Evolutionary conservation across 805 yeast species (phyloP).

Genomic region (Kockiozyma suomiensis): DNA sequence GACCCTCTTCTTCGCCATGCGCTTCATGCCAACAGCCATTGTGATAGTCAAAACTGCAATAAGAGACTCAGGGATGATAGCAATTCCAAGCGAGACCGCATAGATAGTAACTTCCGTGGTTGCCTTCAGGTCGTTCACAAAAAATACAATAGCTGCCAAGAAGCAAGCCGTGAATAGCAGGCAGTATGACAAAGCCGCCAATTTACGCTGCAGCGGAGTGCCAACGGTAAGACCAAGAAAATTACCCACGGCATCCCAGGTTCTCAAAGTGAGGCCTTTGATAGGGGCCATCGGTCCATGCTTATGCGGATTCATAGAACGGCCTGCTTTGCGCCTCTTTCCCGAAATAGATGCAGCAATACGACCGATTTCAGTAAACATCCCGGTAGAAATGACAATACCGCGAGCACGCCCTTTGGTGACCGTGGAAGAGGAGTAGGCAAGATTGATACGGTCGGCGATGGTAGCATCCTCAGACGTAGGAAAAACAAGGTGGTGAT

Average conservation of each 20-base stretch:
- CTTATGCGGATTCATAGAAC: conserved; percentile 27
- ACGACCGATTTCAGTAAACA: conserved; percentile 71
- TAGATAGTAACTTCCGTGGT: conserved; percentile 80
- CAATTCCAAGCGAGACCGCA: conserved; percentile 81
- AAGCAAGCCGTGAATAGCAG: conserved; percentile 78
- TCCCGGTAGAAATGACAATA: conserved; percentile 67
- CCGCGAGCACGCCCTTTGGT: conserved; percentile 77
- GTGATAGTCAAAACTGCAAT: conserved; percentile 83
- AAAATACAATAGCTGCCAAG: conserved; percentile 86
- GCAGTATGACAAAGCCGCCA: conserved; percentile 74
- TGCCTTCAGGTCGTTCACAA: conserved; percentile 74
- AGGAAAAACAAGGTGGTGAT: conserved; percentile 48
- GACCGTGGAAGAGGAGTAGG: conserved; percentile 66
- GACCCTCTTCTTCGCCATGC: conserved; percentile 68
- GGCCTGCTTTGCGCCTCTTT: conserved; percentile 23
- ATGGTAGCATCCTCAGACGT: conserved; percentile 52
- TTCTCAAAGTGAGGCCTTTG: conserved; percentile 52
- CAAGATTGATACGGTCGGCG: conserved; percentile 76
- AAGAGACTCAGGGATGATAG: conserved; percentile 81
- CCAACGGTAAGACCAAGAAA: conserved; percentile 77
- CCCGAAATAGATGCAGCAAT: conserved; percentile 53
- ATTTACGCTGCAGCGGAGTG: conserved; percentile 76
- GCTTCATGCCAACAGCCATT: conserved; percentile 80
- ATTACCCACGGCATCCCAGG: conserved; percentile 61
- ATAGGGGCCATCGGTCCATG: conserved; percentile 29